Percentiles rank a stretch among this genome's conserved stretches.
These are phyloP conservation scores for Populus tremula DNA, from an alignment of 345 rosid species.

Conservation along the genomic window DNA sequence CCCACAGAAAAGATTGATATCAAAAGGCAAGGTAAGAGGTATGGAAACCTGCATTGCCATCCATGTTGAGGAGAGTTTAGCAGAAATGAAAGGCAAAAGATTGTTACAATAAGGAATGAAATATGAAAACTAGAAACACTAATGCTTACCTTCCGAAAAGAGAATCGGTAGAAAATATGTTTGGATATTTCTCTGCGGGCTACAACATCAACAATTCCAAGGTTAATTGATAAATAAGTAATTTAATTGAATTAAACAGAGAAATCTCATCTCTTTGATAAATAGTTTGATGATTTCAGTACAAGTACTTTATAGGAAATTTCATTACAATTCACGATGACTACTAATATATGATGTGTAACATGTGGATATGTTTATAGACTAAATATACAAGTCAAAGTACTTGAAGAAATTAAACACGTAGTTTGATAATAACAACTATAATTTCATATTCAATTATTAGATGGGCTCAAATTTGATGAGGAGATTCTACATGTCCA, in stretches of 20 bases:
- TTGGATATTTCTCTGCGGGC: conserved; percentile 74
- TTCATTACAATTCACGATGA: too few species aligned
- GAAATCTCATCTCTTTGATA: not conserved
- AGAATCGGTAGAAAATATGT: conserved; percentile 46
- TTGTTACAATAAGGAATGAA: not conserved
- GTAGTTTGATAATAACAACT: too few species aligned
- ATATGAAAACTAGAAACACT: not conserved
- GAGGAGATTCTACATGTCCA: too few species aligned
- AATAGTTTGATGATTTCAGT: not conserved
- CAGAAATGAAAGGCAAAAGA: not conserved
- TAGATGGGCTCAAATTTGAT: too few species aligned
- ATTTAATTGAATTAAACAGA: not conserved
- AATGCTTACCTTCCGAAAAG: conserved; percentile 57
- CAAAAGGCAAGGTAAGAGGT: conserved; percentile 66
- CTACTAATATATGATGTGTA: too few species aligned
- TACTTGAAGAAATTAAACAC: too few species aligned
- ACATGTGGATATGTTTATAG: too few species aligned
- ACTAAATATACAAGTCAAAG: too few species aligned
- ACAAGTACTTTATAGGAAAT: too few species aligned
- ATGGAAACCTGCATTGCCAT: conserved; percentile 60
- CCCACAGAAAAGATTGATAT: conserved; percentile 58
- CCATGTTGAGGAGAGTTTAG: conserved; percentile 9
- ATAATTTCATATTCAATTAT: too few species aligned
- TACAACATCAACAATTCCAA: conserved; percentile 18
- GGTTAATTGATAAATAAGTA: not conserved